These are phyloP conservation scores for Podospora pseudocomata DNA, from an alignment of 495 filamentous ascomycete genomes.

Conservation along the genomic window DNA sequence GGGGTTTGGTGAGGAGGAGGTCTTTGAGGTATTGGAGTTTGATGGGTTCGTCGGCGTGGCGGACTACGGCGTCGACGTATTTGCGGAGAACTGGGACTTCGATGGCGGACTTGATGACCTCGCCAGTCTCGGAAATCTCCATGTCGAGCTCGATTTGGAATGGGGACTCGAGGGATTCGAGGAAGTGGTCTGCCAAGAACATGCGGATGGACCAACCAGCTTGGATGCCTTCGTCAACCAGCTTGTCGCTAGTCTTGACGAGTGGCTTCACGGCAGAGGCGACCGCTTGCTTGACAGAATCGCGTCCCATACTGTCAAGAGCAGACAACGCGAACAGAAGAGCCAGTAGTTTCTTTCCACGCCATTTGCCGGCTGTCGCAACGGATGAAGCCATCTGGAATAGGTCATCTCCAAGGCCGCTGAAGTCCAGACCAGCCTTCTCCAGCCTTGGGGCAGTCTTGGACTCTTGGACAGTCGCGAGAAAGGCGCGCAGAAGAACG, in stretches of 20 bases:
- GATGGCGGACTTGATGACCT: slow-evolving; percentile 6
- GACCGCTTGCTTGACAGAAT: slow-evolving; percentile 11
- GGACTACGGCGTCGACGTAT: slow-evolving; percentile 28
- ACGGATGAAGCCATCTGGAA: slow-evolving; percentile 11
- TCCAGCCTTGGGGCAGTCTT: slow-evolving; percentile 16
- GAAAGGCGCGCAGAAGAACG: slow-evolving; percentile 22
- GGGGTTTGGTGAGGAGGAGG: slow-evolving; percentile 16
- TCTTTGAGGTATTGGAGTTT: slow-evolving; percentile 29
- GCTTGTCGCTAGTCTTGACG: slow-evolving; percentile 30
- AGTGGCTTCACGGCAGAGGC: slow-evolving; percentile 15
- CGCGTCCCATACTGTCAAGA: slow-evolving; percentile 15
- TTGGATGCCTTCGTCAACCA: slow-evolving; percentile 26
- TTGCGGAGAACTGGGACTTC: slow-evolving; percentile 14
- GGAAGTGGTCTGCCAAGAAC: slow-evolving; percentile 36
- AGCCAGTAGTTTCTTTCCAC: slow-evolving; percentile 15
- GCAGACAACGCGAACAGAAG: slow-evolving; percentile 25
- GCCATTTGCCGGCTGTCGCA: slow-evolving; percentile 16
- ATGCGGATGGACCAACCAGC: slow-evolving; percentile 39
- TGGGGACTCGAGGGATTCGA: slow-evolving; percentile 16
- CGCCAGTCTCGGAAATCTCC: background rate
- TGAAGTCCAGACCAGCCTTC: slow-evolving; percentile 17
- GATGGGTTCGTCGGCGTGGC: slow-evolving; percentile 21
- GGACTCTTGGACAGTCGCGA: slow-evolving; percentile 16
- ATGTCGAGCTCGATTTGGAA: slow-evolving; percentile 21
- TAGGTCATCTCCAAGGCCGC: slow-evolving; percentile 15